Evolutionary conservation across 371 early-diverging fungal species (phyloP).

Genomic region (Zopfochytrium polystomum): DNA sequence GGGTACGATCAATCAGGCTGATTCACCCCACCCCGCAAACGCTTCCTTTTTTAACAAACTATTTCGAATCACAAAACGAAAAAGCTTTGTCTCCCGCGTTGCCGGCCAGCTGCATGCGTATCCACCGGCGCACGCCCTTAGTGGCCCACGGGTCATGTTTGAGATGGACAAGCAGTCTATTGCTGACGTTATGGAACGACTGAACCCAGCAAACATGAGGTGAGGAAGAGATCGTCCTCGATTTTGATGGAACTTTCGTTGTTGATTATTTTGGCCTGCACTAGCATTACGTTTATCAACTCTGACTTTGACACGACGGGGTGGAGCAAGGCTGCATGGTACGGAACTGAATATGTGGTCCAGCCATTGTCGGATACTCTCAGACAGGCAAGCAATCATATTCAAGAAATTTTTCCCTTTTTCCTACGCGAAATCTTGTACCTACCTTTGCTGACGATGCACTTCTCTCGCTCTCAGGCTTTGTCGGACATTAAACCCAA

Average conservation of each 20-base stretch:
- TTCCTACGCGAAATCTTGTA: too few relatives aligned
- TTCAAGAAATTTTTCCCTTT: background rate
- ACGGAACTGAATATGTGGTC: slow-evolving; percentile 80
- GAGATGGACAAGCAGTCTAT: slow-evolving; percentile 39
- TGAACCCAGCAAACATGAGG: slow-evolving; percentile 70
- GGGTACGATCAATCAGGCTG: slow-evolving; percentile 16
- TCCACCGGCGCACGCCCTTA: slow-evolving; percentile 64
- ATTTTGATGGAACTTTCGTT: background rate
- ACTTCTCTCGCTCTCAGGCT: slow-evolving; percentile 30
- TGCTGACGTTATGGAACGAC: slow-evolving; percentile 39
- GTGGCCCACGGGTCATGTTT: slow-evolving; percentile 61
- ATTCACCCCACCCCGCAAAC: background rate
- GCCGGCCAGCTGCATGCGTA: slow-evolving; percentile 55
- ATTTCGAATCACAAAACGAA: slow-evolving; percentile 2
- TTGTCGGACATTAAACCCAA: slow-evolving; percentile 49
- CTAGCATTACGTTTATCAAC: slow-evolving; percentile 47
- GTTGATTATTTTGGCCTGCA: slow-evolving; percentile 11
- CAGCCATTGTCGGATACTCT: slow-evolving; percentile 56
- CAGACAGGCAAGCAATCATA: slow-evolving; percentile 47
- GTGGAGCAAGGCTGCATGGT: slow-evolving; percentile 67
- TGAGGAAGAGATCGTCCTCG: slow-evolving; percentile 21
- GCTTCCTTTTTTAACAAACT: background rate
- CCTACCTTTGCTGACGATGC: too few relatives aligned
- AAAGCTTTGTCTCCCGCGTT: slow-evolving; percentile 31
- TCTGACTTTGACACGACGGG: slow-evolving; percentile 36